Evolutionary conservation across 768 basidiomycete genomes (phyloP).

Genomic region (Agaricus blazei): DNA sequence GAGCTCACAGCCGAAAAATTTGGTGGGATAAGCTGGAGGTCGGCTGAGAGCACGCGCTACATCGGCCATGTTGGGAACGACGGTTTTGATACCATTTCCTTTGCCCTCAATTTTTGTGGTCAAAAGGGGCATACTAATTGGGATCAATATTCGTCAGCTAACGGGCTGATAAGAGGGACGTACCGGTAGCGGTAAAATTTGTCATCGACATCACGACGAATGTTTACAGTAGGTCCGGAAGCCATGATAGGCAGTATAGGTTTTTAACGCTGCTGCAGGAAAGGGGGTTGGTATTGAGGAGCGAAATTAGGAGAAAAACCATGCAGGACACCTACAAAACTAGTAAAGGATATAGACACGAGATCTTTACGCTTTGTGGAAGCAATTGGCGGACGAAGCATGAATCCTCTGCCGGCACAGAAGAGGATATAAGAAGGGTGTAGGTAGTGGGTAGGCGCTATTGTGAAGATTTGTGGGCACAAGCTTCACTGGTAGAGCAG

Average conservation of each 20-base stretch:
- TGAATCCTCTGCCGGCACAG: constrained; percentile 81
- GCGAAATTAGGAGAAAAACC: neutral
- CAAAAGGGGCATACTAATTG: constrained; percentile 84
- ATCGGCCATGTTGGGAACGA: constrained; percentile 97
- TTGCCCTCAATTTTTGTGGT: constrained; percentile 97
- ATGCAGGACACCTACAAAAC: constrained; percentile 38
- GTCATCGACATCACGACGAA: constrained; percentile 95
- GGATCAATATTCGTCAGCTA: constrained; percentile 5
- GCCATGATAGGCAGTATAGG: constrained; percentile 69
- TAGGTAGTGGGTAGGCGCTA: constrained; percentile 53
- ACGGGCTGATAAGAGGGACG: constrained; percentile 16
- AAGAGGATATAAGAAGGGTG: constrained; percentile 39
- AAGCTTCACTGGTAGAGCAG: constrained; percentile 16
- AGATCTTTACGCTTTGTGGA: constrained; percentile 63
- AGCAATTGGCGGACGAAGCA: constrained; percentile 86
- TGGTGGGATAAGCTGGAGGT: constrained; percentile 94
- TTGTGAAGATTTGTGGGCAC: constrained; percentile 43
- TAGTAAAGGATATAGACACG: constrained; percentile 42
- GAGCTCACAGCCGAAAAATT: constrained; percentile 98
- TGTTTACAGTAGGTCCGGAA: constrained; percentile 74
- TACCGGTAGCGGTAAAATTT: constrained; percentile 94
- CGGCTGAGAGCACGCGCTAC: constrained; percentile 93
- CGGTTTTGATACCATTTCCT: constrained; percentile 99
- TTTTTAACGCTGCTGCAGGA: constrained; percentile 50
- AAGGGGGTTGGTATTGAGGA: neutral